Evolutionary conservation across 176 grass and related monocot species (phyloP), one percentile per base, ranked within the genome.

Genomic region (Oryza coarctata): DNA sequence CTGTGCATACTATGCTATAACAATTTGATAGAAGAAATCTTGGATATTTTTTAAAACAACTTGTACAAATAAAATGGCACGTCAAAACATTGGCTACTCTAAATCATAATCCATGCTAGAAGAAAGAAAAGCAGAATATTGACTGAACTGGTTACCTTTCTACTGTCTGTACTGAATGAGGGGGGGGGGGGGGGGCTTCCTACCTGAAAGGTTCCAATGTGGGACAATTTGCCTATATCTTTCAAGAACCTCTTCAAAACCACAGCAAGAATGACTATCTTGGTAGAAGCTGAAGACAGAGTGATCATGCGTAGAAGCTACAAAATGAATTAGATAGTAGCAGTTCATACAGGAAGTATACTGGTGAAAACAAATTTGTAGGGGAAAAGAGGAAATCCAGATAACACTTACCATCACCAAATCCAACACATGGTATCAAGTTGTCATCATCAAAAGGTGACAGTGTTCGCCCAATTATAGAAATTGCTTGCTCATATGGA

Each of bases 371-470:
- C 3, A 26, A 36, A 70, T 10, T 80, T 12, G 71, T 68, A 68
- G 31, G 65, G 12, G 12, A 81, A 71, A 80, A 71, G 18, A 35
- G 72, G 31, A 65, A 84, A 57, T 70, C 30, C 27, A 11, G 72
- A 27, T 11, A 57, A 38, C n/a, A 62, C 32, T 85, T 90, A 97
- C 94, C 80, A 87, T 98, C 95, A 62, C 95, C 95, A 86, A 98
- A 98, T 84, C 95, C 95, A 89, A 95, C 95, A 82, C 95, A 98
- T 44, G 90, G 95, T 82, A 98, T 95, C 75, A 98, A 76, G 92
- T 98, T 95, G 87, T 98, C 95, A 83, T 98, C 95, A 74, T 98
- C 95, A 91, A 98, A 98, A 75, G 92, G 90, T 33, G 95, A 98
- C 33, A 98, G 84, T 38, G 95, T 98, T 64, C 76, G 87, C n/a